phyloP scores from a whole-genome alignment of 2,329 filamentous ascomycete genomes.

The Onygenales sp. region DNA sequence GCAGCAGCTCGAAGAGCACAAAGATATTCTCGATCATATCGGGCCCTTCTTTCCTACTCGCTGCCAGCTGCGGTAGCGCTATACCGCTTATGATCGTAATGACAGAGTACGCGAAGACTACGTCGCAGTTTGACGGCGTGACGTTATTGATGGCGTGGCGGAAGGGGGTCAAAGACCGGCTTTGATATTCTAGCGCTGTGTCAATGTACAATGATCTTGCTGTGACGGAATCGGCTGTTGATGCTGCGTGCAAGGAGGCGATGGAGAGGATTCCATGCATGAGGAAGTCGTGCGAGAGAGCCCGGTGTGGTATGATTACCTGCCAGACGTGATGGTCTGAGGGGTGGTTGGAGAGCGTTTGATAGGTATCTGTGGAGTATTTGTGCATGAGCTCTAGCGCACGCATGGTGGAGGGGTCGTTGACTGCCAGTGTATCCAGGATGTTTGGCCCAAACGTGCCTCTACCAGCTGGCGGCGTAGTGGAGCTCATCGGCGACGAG shows the following conservation, averaged over 20 bases:
- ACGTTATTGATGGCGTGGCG: conserved; percentile 25
- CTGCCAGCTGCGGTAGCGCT: conserved; percentile 24
- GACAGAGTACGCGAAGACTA: conserved; percentile 27
- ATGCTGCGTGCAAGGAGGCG: conserved; percentile 31
- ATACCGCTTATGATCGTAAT: conserved; percentile 28
- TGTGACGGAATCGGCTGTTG: conserved; percentile 18
- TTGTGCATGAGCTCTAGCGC: conserved; percentile 46
- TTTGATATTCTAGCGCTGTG: conserved; percentile 27
- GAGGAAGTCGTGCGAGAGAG: conserved; percentile 31
- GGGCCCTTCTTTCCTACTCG: conserved; percentile 18
- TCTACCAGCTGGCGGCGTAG: background rate
- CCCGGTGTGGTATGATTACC: conserved; percentile 30
- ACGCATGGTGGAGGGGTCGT: conserved; percentile 12
- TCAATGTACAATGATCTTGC: conserved; percentile 25
- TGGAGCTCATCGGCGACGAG: conserved; percentile 5
- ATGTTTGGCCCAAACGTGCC: background rate
- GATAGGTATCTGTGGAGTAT: conserved; percentile 40
- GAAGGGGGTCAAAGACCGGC: conserved; percentile 25
- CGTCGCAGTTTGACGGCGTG: conserved; percentile 27
- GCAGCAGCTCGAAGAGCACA: conserved; percentile 26
- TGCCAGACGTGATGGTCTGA: conserved; percentile 30
- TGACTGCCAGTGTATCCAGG: conserved; percentile 9
- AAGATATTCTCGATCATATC: conserved; percentile 28
- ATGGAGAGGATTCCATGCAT: conserved; percentile 33
- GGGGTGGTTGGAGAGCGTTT: conserved; percentile 27